phyloP scores from a whole-genome alignment of 805 yeast genomes.

The Candida silvicultrix region DNA sequence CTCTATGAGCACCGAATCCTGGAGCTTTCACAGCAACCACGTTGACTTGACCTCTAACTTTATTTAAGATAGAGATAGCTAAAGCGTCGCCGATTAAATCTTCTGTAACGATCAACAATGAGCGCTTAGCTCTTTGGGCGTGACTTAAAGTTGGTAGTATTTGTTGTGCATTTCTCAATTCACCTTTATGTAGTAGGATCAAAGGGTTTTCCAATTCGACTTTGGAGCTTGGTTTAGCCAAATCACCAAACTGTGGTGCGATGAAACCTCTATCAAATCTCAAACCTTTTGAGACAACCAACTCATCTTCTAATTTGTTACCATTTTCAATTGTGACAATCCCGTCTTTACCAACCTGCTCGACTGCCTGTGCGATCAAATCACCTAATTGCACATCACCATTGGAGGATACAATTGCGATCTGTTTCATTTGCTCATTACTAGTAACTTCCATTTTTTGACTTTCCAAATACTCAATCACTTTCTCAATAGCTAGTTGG shows the following conservation, averaged over 20 bases:
- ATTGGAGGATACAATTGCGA: conserved; percentile 95
- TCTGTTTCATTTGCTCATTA: conserved; percentile 93
- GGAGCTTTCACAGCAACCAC: conserved; percentile 98
- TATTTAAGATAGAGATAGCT: conserved; percentile 95
- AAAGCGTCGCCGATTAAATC: conserved; percentile 97
- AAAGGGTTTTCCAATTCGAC: conserved; percentile 94
- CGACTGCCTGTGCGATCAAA: conserved; percentile 92
- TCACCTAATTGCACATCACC: conserved; percentile 92
- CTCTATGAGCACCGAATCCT: conserved; percentile 98
- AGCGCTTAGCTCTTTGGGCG: conserved; percentile 90
- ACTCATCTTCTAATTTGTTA: conserved; percentile 91
- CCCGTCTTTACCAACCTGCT: conserved; percentile 98
- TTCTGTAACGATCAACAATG: conserved; percentile 89
- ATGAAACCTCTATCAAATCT: conserved; percentile 96
- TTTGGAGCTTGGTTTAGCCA: conserved; percentile 86
- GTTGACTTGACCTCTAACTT: conserved; percentile 96
- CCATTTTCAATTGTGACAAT: conserved; percentile 98
- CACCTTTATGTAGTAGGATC: conserved; percentile 42
- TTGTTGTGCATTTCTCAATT: conserved; percentile 22
- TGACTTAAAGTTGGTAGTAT: conserved; percentile 88
- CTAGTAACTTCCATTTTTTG: conserved; percentile 93
- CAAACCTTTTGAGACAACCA: conserved; percentile 98
- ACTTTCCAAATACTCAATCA: conserved; percentile 72
- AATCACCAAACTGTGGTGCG: conserved; percentile 76
- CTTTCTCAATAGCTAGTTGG: conserved; percentile 93